Evolutionary conservation across 2,329 filamentous ascomycete species (phyloP).

Genomic region (Colletotrichum neosansevieriae): DNA sequence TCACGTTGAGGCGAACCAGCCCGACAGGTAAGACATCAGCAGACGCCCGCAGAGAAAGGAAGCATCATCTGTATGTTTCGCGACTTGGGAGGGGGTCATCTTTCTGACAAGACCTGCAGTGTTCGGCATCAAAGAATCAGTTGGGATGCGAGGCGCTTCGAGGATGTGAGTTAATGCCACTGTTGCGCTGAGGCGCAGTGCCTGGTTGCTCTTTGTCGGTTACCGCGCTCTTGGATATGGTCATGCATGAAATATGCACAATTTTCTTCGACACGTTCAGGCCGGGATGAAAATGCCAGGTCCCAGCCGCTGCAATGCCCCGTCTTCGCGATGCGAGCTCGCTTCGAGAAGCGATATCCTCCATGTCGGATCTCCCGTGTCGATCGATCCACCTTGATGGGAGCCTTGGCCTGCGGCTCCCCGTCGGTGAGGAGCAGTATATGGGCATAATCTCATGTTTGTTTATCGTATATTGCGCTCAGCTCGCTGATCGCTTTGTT

Average conservation of each 20-base stretch:
- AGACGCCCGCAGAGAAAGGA: slow-evolving; percentile 17
- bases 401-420: slow-evolving; percentile 16
- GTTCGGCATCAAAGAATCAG: slow-evolving; percentile 6
- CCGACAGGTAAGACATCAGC: slow-evolving; percentile 20
- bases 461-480: not conserved
- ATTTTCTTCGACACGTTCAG: not conserved
- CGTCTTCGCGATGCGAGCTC: slow-evolving; percentile 7
- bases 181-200: not conserved
- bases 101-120: slow-evolving; percentile 10
- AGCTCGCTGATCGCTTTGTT: slow-evolving; percentile 1
- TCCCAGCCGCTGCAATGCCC: not conserved
- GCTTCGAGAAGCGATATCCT: slow-evolving; percentile 19
- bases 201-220: not conserved
- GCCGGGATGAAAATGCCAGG: not conserved
- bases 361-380: slow-evolving; percentile 13
- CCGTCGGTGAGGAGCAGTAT: slow-evolving; percentile 27
- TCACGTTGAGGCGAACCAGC: not conserved
- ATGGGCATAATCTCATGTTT: not conserved
- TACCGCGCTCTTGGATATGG: not conserved
- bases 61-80: slow-evolving; percentile 3
- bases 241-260: slow-evolving; percentile 6
- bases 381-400: slow-evolving; percentile 20
- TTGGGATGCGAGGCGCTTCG: not conserved
- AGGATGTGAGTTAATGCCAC: not conserved
- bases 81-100: not conserved